Base-by-base conservation (phyloP, 1,284 basidiomycete genomes). In the Trichosporon asahii region DNA sequence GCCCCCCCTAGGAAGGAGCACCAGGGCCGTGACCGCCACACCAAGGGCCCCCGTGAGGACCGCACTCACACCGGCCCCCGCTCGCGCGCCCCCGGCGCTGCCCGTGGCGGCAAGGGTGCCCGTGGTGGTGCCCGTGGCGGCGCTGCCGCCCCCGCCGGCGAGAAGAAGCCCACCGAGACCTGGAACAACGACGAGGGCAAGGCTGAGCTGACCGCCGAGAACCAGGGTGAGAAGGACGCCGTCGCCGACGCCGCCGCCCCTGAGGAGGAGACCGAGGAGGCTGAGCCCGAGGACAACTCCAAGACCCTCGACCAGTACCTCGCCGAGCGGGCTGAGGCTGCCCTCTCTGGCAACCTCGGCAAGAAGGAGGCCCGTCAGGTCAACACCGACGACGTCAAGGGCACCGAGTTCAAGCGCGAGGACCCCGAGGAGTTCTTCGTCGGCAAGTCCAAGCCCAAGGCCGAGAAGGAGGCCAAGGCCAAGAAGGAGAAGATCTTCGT, bases 231-330 rank as follows among this genome's bases (percentile, higher is more conserved):
- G 75, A 85, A 85, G 64, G 76, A 73, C 64, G 77, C 70, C 53
- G 70, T 65, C 65, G 85, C 77, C 70, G 83, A 67, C 55, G 67
- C 68, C 66, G 68, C 68, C 85, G 82, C 84, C 70, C 74, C 73
- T 44, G 77, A 64, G 57, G 79, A 75, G 66, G 74, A 65, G 60
- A 76, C 74, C 37, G 79, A 80, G 76, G 76, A 77, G 65, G 75
- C 90, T 88, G 94, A 97, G 83, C 93, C 95, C 83, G 93, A 95
- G 84, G 95, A 97, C 86, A 93, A 94, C 85, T 95, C 93, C 74
- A 83, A 85, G 79, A 80, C 82, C 53, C 83, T 84, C 79, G 84
- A 84, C 71, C 79, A 84, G 73, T 85, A 81, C 81, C 77, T 84
- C 67, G 82, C 83, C 72, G 82, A 84, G 78, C 75, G 76, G 70